Evolutionary conservation across 176 grass and related monocot genomes (phyloP).

Genomic region (Oryza glumipatula): DNA sequence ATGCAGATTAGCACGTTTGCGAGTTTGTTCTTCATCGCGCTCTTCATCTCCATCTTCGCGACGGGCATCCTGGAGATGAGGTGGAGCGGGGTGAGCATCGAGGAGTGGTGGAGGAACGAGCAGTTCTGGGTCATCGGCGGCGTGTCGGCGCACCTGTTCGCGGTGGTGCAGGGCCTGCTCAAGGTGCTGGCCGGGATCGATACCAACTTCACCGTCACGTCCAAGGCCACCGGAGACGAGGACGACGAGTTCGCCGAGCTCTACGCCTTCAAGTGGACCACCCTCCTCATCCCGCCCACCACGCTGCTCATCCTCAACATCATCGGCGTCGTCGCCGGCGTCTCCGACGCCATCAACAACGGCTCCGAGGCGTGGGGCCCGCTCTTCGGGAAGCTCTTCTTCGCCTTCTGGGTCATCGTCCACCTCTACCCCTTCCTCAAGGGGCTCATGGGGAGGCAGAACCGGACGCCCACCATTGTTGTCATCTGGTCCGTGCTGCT

Average conservation of each 20-base stretch:
- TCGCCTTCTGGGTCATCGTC: constrained; percentile 95
- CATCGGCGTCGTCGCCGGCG: constrained; percentile 87
- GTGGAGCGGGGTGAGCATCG: constrained; percentile 99
- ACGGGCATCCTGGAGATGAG: constrained; percentile 94
- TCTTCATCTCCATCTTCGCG: constrained; percentile 99
- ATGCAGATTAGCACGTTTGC: constrained; percentile 96
- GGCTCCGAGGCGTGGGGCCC: constrained; percentile 90
- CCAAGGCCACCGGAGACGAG: constrained; percentile 82
- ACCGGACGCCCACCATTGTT: constrained; percentile 92
- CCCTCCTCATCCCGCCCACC: constrained; percentile 88
- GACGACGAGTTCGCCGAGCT: constrained; percentile 79
- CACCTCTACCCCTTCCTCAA: constrained; percentile 98
- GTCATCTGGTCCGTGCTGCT: constrained; percentile 92
- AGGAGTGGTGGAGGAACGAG: constrained; percentile 99
- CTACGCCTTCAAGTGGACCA: constrained; percentile 98
- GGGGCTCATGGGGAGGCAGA: constrained; percentile 93
- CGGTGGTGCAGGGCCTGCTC: constrained; percentile 93
- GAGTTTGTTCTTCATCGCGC: constrained; percentile 94
- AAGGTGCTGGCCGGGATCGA: constrained; percentile 91
- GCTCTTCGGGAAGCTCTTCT: constrained; percentile 94
- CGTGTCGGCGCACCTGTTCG: constrained; percentile 89
- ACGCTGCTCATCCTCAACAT: constrained; percentile 91
- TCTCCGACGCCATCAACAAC: constrained; percentile 96
- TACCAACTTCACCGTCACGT: constrained; percentile 96
- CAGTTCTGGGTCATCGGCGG: constrained; percentile 99